phyloP scores from a whole-genome alignment of 202 grass and related monocot species.

The Panicum hallii region DNA sequence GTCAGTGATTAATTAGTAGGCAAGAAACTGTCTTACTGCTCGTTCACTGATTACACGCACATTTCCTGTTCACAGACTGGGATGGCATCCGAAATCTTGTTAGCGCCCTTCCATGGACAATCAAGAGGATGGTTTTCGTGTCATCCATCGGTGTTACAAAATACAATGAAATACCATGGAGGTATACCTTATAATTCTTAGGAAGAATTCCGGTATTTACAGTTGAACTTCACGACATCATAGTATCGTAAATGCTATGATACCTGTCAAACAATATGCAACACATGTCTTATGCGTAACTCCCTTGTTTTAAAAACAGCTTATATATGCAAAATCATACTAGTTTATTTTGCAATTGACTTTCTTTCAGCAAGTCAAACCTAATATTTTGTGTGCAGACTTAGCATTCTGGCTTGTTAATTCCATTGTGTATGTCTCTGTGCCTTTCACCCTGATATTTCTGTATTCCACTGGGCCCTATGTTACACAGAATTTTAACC shows the following conservation, averaged over 20 bases:
- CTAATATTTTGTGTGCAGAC: background rate
- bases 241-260: constrained; percentile 8
- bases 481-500: constrained; percentile 9
- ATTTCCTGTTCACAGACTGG: constrained; percentile 70
- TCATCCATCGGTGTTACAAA: constrained; percentile 96
- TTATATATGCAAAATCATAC: background rate
- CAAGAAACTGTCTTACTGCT: background rate
- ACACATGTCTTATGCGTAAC: background rate
- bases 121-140: constrained; percentile 81
- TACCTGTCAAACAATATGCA: background rate
- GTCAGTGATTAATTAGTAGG: background rate
- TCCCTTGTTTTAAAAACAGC: background rate
- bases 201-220: background rate
- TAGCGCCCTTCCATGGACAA: constrained; percentile 59
- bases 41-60: constrained; percentile 1
- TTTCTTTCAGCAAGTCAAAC: background rate
- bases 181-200: constrained; percentile 59
- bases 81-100: constrained; percentile 89
- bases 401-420: background rate
- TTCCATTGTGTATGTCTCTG: background rate
- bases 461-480: background rate
- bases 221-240: constrained; percentile 20
- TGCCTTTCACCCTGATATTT: constrained; percentile 35
- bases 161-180: constrained; percentile 93
- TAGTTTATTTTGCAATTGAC: constrained; percentile 16